Percentiles rank a stretch among this genome's conserved stretches.
phyloP scores from a whole-genome alignment of 192 early-diverging fungal species.

The Podila clonocystis region DNA sequence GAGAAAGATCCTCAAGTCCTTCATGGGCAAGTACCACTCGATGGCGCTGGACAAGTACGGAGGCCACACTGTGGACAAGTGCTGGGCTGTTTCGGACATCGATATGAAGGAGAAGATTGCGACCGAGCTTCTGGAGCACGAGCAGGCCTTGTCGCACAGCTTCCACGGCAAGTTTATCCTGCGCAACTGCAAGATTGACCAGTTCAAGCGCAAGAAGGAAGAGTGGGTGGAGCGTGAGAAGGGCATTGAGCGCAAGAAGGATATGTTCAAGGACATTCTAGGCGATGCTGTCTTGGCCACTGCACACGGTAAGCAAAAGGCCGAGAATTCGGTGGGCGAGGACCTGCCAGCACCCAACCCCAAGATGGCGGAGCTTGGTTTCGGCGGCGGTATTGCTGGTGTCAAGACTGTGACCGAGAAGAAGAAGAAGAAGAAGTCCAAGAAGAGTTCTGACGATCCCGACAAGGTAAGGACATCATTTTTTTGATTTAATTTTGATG shows the following conservation, averaged over 20 bases:
- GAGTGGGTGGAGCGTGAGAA: conserved; percentile 82
- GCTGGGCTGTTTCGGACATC: conserved; percentile 78
- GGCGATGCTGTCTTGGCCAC: conserved; percentile 55
- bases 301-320: conserved; percentile 41
- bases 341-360: conserved; percentile 53
- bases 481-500: background rate
- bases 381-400: conserved; percentile 55
- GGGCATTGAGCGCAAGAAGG: conserved; percentile 76
- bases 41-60: conserved; percentile 81
- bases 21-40: conserved; percentile 63
- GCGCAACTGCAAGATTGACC: conserved; percentile 82
- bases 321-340: conserved; percentile 14
- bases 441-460: conserved; percentile 58
- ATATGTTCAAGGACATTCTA: conserved; percentile 85
- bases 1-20: conserved; percentile 69
- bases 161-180: conserved; percentile 79
- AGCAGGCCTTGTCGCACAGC: conserved; percentile 65
- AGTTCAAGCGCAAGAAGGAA: conserved; percentile 75
- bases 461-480: conserved; percentile 29
- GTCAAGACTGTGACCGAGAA: conserved; percentile 48
- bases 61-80: conserved; percentile 82
- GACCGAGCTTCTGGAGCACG: conserved; percentile 66
- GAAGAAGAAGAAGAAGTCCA: conserved; percentile 61
- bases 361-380: conserved; percentile 66
- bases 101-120: conserved; percentile 81